Conservation (phyloP, 306 rosid genomes). For the Cucumis sativus region DNA sequence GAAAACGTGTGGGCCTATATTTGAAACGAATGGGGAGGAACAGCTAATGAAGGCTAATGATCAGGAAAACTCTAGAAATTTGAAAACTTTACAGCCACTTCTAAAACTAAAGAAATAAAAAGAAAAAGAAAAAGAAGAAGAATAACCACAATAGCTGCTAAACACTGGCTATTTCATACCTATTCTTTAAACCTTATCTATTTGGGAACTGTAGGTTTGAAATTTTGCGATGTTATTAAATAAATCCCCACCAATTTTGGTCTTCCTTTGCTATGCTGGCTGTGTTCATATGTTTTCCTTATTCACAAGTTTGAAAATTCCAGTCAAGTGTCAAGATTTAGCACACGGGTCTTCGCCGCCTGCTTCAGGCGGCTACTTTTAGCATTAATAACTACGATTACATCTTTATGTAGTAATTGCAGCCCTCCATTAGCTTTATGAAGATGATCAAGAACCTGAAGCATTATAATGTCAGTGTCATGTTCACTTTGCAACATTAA, state of each 20-base stretch:
- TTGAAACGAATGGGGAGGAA: not conserved
- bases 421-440: not conserved
- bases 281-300: not conserved
- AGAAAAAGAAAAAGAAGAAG: not conserved
- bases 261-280: not conserved
- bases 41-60: not conserved
- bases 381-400: not conserved
- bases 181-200: not conserved
- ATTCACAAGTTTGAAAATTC: not conserved
- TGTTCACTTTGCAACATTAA: slow-evolving; percentile 12
- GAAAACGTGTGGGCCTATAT: slow-evolving; percentile 1
- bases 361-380: slow-evolving; percentile 1
- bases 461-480: not conserved
- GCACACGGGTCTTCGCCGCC: not conserved
- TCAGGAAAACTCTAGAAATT: slow-evolving; percentile 11
- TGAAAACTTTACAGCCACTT: slow-evolving; percentile 25
- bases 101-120: not conserved
- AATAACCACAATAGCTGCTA: not conserved
- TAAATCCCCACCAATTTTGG: not conserved
- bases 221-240: not conserved
- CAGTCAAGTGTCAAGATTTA: not conserved
- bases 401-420: not conserved
- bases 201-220: not conserved
- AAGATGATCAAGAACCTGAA: slow-evolving; percentile 1
- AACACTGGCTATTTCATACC: not conserved